phyloP scores from a whole-genome alignment of 2,329 filamentous ascomycete genomes.

The Coniochaeta sp. region DNA sequence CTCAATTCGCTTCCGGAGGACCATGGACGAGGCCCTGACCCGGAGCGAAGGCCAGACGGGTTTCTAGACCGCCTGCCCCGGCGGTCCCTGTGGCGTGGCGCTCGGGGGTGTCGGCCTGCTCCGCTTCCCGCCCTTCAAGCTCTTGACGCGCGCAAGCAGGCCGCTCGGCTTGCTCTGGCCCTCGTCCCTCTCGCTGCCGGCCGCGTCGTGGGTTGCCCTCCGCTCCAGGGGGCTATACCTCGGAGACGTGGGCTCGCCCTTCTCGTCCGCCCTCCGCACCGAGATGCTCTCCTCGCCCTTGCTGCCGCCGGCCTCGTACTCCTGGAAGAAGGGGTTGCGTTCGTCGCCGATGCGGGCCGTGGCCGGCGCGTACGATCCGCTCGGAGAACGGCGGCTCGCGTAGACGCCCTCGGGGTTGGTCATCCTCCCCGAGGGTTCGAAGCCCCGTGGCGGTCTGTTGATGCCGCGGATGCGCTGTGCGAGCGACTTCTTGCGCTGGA shows the following conservation, averaged over 20 bases:
- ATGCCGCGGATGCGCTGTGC: slow-evolving; percentile 87
- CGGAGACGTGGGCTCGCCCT: slow-evolving; percentile 49
- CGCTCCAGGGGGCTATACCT: slow-evolving; percentile 52
- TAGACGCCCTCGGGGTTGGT: slow-evolving; percentile 46
- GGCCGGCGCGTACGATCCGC: slow-evolving; percentile 22
- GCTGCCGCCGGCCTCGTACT: slow-evolving; percentile 63
- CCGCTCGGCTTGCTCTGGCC: slow-evolving; percentile 38
- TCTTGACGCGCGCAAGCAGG: slow-evolving; percentile 74
- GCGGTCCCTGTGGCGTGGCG: slow-evolving; percentile 11
- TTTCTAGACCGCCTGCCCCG: slow-evolving; percentile 13
- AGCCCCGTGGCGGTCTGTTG: slow-evolving; percentile 59
- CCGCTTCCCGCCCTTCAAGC: slow-evolving; percentile 64
- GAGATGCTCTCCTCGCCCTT: slow-evolving; percentile 45
- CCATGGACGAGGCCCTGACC: background rate
- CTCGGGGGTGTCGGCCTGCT: slow-evolving; percentile 27
- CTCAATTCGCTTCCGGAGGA: background rate
- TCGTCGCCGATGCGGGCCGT: slow-evolving; percentile 30
- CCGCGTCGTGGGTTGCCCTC: slow-evolving; percentile 53
- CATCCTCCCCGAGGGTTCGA: slow-evolving; percentile 49
- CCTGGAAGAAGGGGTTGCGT: slow-evolving; percentile 74
- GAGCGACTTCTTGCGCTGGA: slow-evolving; percentile 89
- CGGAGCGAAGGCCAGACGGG: slow-evolving; percentile 4
- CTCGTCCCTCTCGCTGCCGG: slow-evolving; percentile 27
- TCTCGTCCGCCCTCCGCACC: slow-evolving; percentile 30
- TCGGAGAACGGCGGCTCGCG: slow-evolving; percentile 28